phyloP scores from a whole-genome alignment of 1,284 basidiomycete genomes.

The Puccinia coronata region DNA sequence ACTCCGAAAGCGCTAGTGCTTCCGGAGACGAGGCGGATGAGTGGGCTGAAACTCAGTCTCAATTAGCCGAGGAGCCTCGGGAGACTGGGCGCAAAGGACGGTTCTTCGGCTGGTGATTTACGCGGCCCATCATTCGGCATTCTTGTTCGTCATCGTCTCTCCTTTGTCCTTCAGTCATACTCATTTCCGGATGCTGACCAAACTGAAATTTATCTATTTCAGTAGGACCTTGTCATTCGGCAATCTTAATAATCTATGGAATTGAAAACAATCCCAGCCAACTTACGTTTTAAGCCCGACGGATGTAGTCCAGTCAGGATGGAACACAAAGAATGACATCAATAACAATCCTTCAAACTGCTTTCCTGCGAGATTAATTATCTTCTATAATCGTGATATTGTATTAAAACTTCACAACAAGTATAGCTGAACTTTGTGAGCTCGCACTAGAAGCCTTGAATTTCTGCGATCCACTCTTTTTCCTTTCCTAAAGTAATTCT shows the following conservation, averaged over 20 bases:
- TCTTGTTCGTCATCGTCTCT: not conserved
- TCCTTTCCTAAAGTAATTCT: no score
- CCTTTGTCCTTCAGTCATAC: not conserved
- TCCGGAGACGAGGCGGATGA: conserved; percentile 36
- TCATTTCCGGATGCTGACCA: not conserved
- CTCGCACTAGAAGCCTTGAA: no score
- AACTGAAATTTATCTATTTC: not conserved
- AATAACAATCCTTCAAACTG: not conserved
- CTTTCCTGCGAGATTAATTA: not conserved
- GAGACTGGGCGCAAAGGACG: not conserved
- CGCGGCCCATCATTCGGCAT: not conserved
- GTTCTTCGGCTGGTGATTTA: conserved; percentile 25
- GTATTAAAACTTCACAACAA: no score
- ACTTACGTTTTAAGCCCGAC: no score
- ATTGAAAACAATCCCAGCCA: not conserved
- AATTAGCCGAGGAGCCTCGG: conserved; percentile 21
- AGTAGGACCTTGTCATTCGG: not conserved
- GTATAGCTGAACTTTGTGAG: no score
- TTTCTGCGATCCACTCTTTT: no score
- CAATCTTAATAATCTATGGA: not conserved
- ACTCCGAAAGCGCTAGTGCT: not conserved
- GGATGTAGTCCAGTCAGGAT: not conserved
- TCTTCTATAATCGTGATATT: no score
- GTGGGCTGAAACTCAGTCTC: conserved; percentile 47
- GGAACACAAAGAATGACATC: not conserved